Percentiles rank a stretch among this genome's conserved stretches.
phyloP scores from a whole-genome alignment of 2,329 filamentous ascomycete genomes.

The Aspergillus oerlinghausenensis region DNA sequence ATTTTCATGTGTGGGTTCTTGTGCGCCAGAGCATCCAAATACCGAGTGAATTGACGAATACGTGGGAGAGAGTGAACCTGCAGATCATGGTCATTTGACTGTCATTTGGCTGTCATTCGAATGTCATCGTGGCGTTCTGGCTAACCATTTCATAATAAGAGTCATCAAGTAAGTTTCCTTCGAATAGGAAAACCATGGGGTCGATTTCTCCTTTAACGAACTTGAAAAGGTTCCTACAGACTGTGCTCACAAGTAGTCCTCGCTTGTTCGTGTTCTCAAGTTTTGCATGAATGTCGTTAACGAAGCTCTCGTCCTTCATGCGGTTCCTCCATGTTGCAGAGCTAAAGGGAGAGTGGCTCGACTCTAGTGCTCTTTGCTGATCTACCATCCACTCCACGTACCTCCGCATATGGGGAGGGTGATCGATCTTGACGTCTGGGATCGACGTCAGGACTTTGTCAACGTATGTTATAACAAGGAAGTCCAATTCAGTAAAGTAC shows the following conservation, averaged over 20 bases:
- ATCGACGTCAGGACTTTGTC: not conserved
- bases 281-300: not conserved
- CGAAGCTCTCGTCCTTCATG: not conserved
- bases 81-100: not conserved
- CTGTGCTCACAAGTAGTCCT: not conserved
- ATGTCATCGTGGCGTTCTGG: not conserved
- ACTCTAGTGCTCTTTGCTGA: not conserved
- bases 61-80: not conserved
- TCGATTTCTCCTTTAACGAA: not conserved
- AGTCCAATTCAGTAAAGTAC: slow-evolving; percentile 2
- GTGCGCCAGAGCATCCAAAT: not conserved
- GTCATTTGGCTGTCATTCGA: not conserved
- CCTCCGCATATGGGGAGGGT: not conserved
- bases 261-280: not conserved
- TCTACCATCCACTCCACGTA: slow-evolving; percentile 1
- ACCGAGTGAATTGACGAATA: not conserved
- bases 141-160: slow-evolving; percentile 4
- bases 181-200: not conserved
- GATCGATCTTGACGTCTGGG: not conserved
- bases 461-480: not conserved
- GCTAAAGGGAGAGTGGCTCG: not conserved
- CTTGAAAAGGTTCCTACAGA: not conserved
- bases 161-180: not conserved
- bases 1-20: slow-evolving; percentile 6
- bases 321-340: not conserved